Evolutionary conservation across 768 basidiomycete species (phyloP), one percentile per base, ranked within the genome.

Genomic region (Hydnomerulius pinastri): DNA sequence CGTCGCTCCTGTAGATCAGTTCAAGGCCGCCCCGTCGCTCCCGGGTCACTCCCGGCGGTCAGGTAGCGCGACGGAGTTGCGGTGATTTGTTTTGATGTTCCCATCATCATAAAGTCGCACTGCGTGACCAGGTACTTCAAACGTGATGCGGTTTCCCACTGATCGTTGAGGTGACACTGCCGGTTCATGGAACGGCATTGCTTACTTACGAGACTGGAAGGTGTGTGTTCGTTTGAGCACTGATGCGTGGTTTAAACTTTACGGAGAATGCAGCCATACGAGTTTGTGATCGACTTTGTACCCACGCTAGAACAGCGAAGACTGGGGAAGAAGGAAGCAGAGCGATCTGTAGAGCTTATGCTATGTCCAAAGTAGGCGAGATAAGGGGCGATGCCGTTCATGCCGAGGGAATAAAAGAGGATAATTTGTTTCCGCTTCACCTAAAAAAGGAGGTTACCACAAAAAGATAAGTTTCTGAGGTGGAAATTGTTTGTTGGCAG

Each of bases 401-500:
- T 63, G 61, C 64, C 58, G 61, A 64, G 4, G 39, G 8, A 2
- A 38, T 43, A 33, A 28, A 33, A 46, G 24, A 35, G 43, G 39
- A n/a, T 48, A 52, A 57, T 51, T 53, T 55, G 51, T 54, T 44
- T 21, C 43, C 48, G 53, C 45, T 48, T 51, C 46, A 59, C 38
- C n/a, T n/a, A n/a, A 28, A 18, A 33, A 29, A 35, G 23, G 25
- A 21, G 17, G n/a, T n/a, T n/a, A n/a, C n/a, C n/a, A n/a, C n/a
- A n/a, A n/a, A n/a, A n/a, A n/a, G n/a, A n/a, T n/a, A n/a, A n/a
- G n/a, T n/a, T n/a, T n/a, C n/a, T n/a, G n/a, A n/a, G n/a, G n/a
- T n/a, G n/a, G n/a, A n/a, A n/a, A n/a, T n/a, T n/a, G n/a, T n/a
- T n/a, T n/a, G n/a, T n/a, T n/a, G n/a, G n/a, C n/a, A 10, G 17